phyloP scores from a whole-genome alignment of 495 filamentous ascomycete species.

The Neurospora intermedia region DNA sequence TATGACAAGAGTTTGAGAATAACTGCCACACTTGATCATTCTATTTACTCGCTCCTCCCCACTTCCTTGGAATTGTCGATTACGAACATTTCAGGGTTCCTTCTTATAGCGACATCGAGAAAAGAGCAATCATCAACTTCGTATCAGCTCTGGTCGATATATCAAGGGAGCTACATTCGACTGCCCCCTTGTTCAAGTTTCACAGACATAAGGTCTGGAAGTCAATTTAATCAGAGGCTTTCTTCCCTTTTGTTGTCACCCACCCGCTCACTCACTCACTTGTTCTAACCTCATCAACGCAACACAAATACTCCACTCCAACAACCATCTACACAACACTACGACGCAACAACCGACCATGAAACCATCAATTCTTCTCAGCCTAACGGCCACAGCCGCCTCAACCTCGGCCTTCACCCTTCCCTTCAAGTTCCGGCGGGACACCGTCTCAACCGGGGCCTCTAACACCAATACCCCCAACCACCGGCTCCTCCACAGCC shows the following conservation, averaged over 20 bases:
- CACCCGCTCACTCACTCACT: not conserved
- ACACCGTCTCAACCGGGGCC: not conserved
- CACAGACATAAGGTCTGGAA: not conserved
- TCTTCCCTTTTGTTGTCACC: not conserved
- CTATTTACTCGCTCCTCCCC: not conserved
- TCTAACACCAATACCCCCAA: not conserved
- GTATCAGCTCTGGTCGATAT: not conserved
- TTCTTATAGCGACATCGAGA: not conserved
- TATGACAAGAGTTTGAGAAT: not conserved
- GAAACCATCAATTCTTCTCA: constrained; percentile 7
- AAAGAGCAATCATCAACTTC: not conserved
- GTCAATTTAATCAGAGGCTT: not conserved
- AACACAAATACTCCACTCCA: not conserved
- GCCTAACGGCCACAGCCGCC: not conserved
- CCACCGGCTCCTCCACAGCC: constrained; percentile 3
- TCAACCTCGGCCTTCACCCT: not conserved
- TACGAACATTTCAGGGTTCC: not conserved
- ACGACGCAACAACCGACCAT: not conserved
- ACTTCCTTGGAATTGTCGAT: not conserved
- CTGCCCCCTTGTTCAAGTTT: not conserved
- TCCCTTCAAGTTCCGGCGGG: not conserved
- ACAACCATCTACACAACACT: not conserved
- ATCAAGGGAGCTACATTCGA: not conserved
- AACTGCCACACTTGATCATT: not conserved
- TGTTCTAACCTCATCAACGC: not conserved